Conservation (phyloP, 2,329 filamentous ascomycete species). For the Thielaviopsis populi region DNA sequence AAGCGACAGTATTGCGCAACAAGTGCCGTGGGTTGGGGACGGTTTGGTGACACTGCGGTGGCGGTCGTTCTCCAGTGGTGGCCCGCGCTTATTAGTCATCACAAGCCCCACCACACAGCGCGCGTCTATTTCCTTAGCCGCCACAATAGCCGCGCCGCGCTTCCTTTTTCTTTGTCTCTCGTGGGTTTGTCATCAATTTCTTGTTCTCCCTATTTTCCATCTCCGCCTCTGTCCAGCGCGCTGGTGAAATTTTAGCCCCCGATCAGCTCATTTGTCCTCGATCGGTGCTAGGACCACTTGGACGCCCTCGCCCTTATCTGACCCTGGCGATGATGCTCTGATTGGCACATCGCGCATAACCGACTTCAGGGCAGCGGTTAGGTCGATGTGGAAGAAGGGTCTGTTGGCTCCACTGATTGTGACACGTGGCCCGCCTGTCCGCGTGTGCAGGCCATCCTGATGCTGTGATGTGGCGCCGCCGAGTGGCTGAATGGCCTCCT, state of each 20-base stretch:
- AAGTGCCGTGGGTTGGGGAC: too few relatives aligned
- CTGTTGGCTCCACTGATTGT: conserved; percentile 29
- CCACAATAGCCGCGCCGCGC: too few relatives aligned
- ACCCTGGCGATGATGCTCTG: background rate
- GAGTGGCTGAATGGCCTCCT: conserved; percentile 1
- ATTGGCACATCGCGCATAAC: conserved; percentile 19
- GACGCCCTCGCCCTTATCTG: conserved; percentile 7
- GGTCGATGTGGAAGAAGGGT: conserved; percentile 35
- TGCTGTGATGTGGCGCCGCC: conserved; percentile 10
- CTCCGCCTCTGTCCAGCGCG: too few relatives aligned
- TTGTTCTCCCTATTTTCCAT: too few relatives aligned
- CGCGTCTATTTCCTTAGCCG: too few relatives aligned
- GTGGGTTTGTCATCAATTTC: too few relatives aligned
- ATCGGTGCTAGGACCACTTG: background rate
- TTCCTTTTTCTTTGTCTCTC: background rate
- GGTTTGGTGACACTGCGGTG: too few relatives aligned
- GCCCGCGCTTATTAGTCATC: too few relatives aligned
- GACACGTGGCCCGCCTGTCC: conserved; percentile 9
- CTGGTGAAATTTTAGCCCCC: background rate
- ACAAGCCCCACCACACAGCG: too few relatives aligned
- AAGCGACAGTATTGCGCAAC: background rate
- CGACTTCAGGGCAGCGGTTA: conserved; percentile 29
- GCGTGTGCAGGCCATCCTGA: conserved; percentile 17
- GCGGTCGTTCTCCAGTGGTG: too few relatives aligned
- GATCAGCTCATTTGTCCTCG: background rate